These are phyloP conservation scores for Viola odorata DNA, from an alignment of 345 rosid species.

Conservation along the genomic window DNA sequence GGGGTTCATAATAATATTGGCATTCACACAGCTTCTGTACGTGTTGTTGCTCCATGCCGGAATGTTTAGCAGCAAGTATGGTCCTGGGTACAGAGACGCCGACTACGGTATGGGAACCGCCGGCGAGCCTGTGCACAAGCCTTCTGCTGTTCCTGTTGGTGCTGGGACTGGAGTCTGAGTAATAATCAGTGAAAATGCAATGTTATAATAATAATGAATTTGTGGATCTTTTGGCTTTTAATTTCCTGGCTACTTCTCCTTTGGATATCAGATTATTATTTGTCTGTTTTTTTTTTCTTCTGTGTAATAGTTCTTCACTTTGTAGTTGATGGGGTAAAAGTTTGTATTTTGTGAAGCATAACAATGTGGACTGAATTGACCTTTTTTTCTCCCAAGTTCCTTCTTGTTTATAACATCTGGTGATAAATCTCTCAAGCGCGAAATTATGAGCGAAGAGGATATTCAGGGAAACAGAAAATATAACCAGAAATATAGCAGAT, in stretches of 20 bases:
- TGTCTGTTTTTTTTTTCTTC: neutral
- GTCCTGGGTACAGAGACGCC: slow-evolving; percentile 70
- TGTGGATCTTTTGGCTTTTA: too few species aligned
- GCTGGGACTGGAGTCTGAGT: slow-evolving; percentile 26
- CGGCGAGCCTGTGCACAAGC: slow-evolving; percentile 28
- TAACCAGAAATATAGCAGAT: too few species aligned
- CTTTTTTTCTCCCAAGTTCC: too few species aligned
- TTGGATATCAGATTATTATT: neutral
- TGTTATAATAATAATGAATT: too few species aligned
- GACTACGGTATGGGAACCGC: slow-evolving; percentile 39
- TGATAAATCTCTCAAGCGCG: neutral
- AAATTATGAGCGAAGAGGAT: neutral
- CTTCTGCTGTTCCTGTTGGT: slow-evolving; percentile 13
- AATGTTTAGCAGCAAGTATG: slow-evolving; percentile 55
- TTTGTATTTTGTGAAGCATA: too few species aligned
- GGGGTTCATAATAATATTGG: slow-evolving; percentile 66
- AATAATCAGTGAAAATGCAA: too few species aligned
- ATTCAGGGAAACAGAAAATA: too few species aligned
- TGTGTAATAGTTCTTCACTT: too few species aligned
- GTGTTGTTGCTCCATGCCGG: slow-evolving; percentile 73
- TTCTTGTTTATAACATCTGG: too few species aligned
- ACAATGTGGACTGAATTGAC: too few species aligned
- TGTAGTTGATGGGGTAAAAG: too few species aligned
- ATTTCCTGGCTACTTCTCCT: too few species aligned
- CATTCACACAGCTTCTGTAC: slow-evolving; percentile 63